These are phyloP conservation scores for Solanum commersonii DNA, from an alignment of 257 asterid genomes.

Conservation along the genomic window DNA sequence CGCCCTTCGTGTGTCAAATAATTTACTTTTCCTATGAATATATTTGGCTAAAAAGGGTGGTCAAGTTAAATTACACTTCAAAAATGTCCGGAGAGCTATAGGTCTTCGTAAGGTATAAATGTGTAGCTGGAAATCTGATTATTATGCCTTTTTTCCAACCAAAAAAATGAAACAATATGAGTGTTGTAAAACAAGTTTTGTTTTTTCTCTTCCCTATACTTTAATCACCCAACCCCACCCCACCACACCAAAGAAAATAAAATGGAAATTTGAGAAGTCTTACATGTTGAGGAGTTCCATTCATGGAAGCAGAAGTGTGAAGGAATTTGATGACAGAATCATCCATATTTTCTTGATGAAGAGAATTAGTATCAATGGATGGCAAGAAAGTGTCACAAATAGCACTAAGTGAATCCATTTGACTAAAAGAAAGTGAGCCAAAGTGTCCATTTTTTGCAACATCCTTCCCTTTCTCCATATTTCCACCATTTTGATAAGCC, in stretches of 20 bases:
- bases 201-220: background rate
- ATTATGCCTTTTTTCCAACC: background rate
- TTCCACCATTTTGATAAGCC: background rate
- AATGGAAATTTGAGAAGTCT: background rate
- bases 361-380: background rate
- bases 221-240: background rate
- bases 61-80: background rate
- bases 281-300: background rate
- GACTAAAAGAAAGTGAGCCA: background rate
- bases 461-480: background rate
- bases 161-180: background rate
- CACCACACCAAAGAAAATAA: background rate
- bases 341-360: background rate
- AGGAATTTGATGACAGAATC: background rate
- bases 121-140: rapidly evolving
- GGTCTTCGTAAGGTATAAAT: background rate
- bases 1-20: background rate
- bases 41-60: background rate
- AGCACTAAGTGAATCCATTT: background rate
- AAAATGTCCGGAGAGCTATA: background rate
- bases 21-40: background rate
- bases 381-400: constrained; percentile 1
- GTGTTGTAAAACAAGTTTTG: background rate
- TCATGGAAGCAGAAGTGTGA: background rate
- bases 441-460: background rate